These are phyloP conservation scores for Debaryomyces udenii DNA, from an alignment of 1,139 yeast species.

Conservation along the genomic window DNA sequence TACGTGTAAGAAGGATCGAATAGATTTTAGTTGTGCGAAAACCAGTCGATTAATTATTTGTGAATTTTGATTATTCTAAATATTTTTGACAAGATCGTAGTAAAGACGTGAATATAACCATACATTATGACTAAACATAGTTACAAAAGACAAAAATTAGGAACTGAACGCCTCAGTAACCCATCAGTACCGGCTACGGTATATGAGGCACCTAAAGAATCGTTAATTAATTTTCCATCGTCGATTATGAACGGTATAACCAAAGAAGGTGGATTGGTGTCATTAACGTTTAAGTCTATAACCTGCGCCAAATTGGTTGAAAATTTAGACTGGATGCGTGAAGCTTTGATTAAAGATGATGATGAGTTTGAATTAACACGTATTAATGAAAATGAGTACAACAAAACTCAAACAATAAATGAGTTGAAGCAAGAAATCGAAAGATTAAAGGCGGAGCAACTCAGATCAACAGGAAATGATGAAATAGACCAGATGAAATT, in stretches of 20 bases:
- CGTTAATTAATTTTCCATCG: constrained; percentile 41
- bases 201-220: constrained; percentile 38
- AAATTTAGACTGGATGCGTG: constrained; percentile 37
- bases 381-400: constrained; percentile 25
- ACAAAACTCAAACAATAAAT: constrained; percentile 19
- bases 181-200: constrained; percentile 26
- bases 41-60: not conserved
- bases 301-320: constrained; percentile 43
- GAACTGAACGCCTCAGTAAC: constrained; percentile 4
- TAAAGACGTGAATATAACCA: too few relatives aligned
- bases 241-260: constrained; percentile 49
- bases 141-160: constrained; percentile 17
- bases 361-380: constrained; percentile 20
- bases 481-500: constrained; percentile 7
- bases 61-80: not conserved
- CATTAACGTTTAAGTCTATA: constrained; percentile 47
- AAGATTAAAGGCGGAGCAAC: constrained; percentile 12
- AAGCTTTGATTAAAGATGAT: constrained; percentile 19
- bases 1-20: too few relatives aligned
- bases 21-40: not conserved
- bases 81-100: not conserved
- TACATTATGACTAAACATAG: constrained; percentile 10
- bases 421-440: constrained; percentile 25
- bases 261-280: constrained; percentile 46
- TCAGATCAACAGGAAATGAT: constrained; percentile 1